Percentiles rank a stretch among this genome's conserved stretches.
Conservation (phyloP, 495 filamentous ascomycete species). For the Symbiotaphrina buchneri region DNA sequence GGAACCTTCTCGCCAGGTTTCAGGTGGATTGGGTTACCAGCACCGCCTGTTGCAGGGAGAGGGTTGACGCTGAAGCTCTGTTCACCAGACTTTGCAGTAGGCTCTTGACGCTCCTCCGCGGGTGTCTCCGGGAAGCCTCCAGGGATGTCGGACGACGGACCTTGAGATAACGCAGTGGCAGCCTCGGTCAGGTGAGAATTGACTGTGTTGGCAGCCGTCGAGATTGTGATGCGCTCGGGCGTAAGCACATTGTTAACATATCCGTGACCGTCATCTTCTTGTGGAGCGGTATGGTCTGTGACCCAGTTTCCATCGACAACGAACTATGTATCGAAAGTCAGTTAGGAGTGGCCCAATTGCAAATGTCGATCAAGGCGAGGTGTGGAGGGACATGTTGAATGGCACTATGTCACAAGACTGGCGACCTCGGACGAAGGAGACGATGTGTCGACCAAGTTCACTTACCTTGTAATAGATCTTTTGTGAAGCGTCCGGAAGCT, state of each 20-base stretch:
- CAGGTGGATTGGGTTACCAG: slow-evolving; percentile 6
- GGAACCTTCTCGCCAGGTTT: slow-evolving; percentile 6
- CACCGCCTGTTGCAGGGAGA: slow-evolving; percentile 5
- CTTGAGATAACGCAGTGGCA: too few relatives aligned
- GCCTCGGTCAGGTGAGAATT: too few relatives aligned
- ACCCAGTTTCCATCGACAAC: slow-evolving; percentile 81
- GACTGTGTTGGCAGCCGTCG: slow-evolving; percentile 44
- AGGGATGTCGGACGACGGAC: slow-evolving; percentile 25
- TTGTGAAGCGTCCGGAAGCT: slow-evolving; percentile 31
- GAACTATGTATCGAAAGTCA: slow-evolving; percentile 31
- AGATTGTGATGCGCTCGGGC: slow-evolving; percentile 47
- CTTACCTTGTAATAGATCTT: slow-evolving; percentile 70
- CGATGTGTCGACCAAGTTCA: slow-evolving; percentile 1
- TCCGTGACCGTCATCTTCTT: slow-evolving; percentile 52
- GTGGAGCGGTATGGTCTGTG: slow-evolving; percentile 50
- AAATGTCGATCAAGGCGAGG: neutral
- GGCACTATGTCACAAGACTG: neutral
- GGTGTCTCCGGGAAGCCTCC: slow-evolving; percentile 70
- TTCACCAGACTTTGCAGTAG: slow-evolving; percentile 14
- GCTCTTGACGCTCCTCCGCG: slow-evolving; percentile 6
- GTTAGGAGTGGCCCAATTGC: neutral
- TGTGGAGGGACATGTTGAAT: neutral
- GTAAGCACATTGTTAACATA: slow-evolving; percentile 81
- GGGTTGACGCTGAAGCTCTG: slow-evolving; percentile 10
- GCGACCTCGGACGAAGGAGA: neutral